Evolutionary conservation across 495 filamentous ascomycete species (phyloP).

Genomic region (Hyaloscypha finlandica): DNA sequence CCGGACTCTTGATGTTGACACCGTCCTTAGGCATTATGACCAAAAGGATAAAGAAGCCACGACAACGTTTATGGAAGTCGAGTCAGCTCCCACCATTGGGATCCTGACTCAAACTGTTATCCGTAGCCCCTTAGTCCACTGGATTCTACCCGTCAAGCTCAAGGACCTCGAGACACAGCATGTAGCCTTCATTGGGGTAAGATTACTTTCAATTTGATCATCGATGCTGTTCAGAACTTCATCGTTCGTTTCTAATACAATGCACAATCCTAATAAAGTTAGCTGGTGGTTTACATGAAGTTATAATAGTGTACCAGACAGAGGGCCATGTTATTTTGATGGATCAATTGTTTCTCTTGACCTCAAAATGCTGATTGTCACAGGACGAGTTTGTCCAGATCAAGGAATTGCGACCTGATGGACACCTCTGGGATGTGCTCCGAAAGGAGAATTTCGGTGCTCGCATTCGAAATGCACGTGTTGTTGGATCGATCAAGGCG

Average conservation of each 20-base stretch:
- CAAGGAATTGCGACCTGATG: slow-evolving; percentile 62
- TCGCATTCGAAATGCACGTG: slow-evolving; percentile 63
- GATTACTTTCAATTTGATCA: slow-evolving; percentile 27
- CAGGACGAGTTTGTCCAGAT: slow-evolving; percentile 70
- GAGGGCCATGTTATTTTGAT: background rate
- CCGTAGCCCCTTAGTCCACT: slow-evolving; percentile 72
- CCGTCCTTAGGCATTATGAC: slow-evolving; percentile 38
- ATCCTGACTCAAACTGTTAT: slow-evolving; percentile 77
- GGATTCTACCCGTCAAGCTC: slow-evolving; percentile 78
- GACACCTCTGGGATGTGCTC: slow-evolving; percentile 68
- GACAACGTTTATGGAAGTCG: slow-evolving; percentile 30
- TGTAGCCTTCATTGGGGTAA: slow-evolving; percentile 85
- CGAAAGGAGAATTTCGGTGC: slow-evolving; percentile 76
- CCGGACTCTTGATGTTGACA: slow-evolving; percentile 46
- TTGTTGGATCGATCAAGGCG: slow-evolving; percentile 43
- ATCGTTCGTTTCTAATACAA: background rate
- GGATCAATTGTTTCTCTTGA: background rate
- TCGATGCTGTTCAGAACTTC: background rate
- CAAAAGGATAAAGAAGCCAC: slow-evolving; percentile 33
- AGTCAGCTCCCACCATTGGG: slow-evolving; percentile 56
- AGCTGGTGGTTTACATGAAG: background rate
- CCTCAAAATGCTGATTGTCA: slow-evolving; percentile 32
- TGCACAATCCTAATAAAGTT: background rate
- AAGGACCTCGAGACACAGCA: slow-evolving; percentile 72
- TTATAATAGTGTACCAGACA: background rate